phyloP scores from a whole-genome alignment of 306 rosid genomes.

The Adenanthera pavonina region DNA sequence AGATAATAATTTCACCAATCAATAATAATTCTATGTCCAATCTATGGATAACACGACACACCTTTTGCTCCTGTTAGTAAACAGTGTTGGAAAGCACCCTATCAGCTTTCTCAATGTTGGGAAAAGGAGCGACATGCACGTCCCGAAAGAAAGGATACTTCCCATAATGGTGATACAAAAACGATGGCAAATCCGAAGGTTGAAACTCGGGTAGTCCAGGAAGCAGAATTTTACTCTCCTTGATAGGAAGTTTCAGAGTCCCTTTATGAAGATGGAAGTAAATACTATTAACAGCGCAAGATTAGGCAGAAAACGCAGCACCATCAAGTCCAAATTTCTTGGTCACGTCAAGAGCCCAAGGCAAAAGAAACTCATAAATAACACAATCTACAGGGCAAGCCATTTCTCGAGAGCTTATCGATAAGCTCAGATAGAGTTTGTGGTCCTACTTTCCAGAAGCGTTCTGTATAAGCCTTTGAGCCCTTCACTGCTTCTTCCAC shows the following conservation, averaged over 20 bases:
- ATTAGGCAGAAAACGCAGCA: background rate
- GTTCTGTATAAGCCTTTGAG: background rate
- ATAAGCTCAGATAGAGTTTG: background rate
- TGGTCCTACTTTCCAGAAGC: background rate
- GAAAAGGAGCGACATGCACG: background rate
- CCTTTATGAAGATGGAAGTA: constrained; percentile 2
- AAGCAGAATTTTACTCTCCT: background rate
- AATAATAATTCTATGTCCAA: no score
- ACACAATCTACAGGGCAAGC: background rate
- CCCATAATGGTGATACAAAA: background rate
- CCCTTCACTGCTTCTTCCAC: background rate
- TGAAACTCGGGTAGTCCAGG: background rate
- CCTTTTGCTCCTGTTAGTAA: background rate
- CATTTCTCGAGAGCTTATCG: background rate
- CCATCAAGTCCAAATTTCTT: background rate
- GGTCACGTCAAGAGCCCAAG: constrained; percentile 1
- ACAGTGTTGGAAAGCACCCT: background rate
- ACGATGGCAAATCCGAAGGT: background rate
- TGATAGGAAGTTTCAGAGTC: background rate
- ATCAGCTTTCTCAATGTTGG: background rate
- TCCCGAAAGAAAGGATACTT: background rate
- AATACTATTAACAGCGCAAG: background rate
- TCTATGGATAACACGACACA: background rate
- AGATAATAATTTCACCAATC: no score
- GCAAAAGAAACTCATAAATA: background rate